Evolutionary conservation across 805 yeast species (phyloP).

Genomic region (Groenewaldozyma salmanticensis): DNA sequence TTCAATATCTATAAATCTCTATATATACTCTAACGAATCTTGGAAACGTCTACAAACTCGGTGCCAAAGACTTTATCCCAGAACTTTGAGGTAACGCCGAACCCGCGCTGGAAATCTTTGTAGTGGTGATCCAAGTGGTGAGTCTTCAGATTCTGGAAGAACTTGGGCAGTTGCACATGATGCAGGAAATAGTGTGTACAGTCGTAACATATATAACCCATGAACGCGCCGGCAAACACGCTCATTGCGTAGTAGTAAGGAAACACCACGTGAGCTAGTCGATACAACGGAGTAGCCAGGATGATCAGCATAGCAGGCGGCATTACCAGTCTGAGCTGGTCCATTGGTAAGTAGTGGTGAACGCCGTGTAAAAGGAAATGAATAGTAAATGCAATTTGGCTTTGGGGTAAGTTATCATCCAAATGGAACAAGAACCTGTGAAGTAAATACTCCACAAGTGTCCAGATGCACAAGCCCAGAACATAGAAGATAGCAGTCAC

Average conservation of each 20-base stretch:
- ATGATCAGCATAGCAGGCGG: conserved; percentile 81
- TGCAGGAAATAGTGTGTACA: conserved; percentile 90
- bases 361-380: conserved; percentile 93
- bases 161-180: conserved; percentile 72
- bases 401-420: conserved; percentile 77
- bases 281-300: conserved; percentile 73
- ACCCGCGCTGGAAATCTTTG: conserved; percentile 92
- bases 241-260: conserved; percentile 82
- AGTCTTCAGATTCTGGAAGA: conserved; percentile 69
- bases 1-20: too few relatives aligned
- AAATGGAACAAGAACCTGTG: conserved; percentile 93
- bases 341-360: conserved; percentile 98
- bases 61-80: conserved; percentile 94
- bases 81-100: conserved; percentile 88
- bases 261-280: conserved; percentile 60
- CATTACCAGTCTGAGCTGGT: conserved; percentile 81
- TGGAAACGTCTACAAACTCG: conserved; percentile 38
- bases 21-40: conserved; percentile 4
- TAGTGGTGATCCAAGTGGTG: conserved; percentile 96
- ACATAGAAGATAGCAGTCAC: conserved; percentile 50
- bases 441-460: conserved; percentile 74
- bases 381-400: conserved; percentile 59
- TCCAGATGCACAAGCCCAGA: conserved; percentile 88
- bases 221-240: conserved; percentile 90
- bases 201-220: conserved; percentile 90